Evolutionary conservation across 2,329 filamentous ascomycete species (phyloP), one percentile per base, ranked within the genome.

Genomic region (Xylaria sp.): DNA sequence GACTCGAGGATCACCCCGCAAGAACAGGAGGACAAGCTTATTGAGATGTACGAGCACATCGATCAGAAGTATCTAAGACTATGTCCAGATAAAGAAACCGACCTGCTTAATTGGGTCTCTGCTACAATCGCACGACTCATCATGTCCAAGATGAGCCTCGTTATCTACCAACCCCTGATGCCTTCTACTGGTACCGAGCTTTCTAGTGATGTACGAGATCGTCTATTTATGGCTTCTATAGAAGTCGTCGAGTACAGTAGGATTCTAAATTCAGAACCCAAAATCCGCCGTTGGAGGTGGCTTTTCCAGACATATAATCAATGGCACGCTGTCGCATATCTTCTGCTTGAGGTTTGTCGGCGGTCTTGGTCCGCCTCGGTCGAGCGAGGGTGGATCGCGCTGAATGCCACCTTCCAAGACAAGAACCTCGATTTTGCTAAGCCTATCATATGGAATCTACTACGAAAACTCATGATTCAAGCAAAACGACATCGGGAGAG

Each of bases 291-390:
- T 53, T 88, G 84, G 82, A 83, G 84, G 20, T 89, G 87, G 87
- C 77, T 87, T 5, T 88, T 86, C 74, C 84, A 87, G 70, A 86
- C 85, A 0, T 88, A 87, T 72, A 86, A 83, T 0, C 85, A 88
- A 66, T 89, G 86, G 85, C 82, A 88, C 69, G 85, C 86, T 4
- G 81, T 88, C 3, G 85, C 86, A 0, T 89, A 86, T 69, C 78
- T 87, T 0, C 71, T 89, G 31, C 79, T 88, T 13, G 84, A 87
- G 71, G 76, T 83, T 0, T 81, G 80, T 15, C 80, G 82, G 6
- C 79, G 84, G 1, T 80, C 83, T 0, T 85, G 84, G 82, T 83
- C 82, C 0, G 76, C 84, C 6, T 79, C 83, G 5, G 81, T 83
- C 15, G 84, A 86, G 70, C 82, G 84, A 20, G 84, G 81, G 0